Conservation (phyloP, 495 filamentous ascomycete species). For the Hypoxylon cercidicola region DNA sequence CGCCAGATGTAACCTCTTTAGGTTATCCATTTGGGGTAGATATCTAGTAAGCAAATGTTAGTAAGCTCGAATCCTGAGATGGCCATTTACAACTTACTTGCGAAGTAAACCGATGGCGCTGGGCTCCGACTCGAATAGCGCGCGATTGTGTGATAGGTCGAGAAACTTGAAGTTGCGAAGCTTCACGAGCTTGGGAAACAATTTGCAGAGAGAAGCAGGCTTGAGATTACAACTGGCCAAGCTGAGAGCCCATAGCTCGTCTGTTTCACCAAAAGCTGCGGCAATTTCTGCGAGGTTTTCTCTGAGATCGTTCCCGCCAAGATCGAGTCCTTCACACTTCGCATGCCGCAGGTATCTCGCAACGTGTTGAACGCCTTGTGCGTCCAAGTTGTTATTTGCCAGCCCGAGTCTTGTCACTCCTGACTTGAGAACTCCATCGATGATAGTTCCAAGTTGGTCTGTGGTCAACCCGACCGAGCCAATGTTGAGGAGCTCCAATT, state of each 20-base stretch:
- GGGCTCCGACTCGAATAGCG: conserved; percentile 78
- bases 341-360: conserved; percentile 76
- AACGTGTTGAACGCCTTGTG: conserved; percentile 78
- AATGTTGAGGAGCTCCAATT: conserved; percentile 85
- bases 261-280: conserved; percentile 67
- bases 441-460: conserved; percentile 74
- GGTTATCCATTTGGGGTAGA: conserved; percentile 78
- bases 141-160: conserved; percentile 89
- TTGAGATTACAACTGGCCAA: conserved; percentile 87
- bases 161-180: conserved; percentile 86
- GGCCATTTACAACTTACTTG: conserved; percentile 57
- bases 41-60: conserved; percentile 59
- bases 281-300: conserved; percentile 76
- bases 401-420: conserved; percentile 81
- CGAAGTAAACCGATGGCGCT: conserved; percentile 79
- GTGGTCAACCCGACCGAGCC: conserved; percentile 77
- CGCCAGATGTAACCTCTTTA: conserved; percentile 88
- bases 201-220: conserved; percentile 72
- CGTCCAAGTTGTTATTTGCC: conserved; percentile 80
- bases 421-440: conserved; percentile 78
- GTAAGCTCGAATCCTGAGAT: conserved; percentile 1
- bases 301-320: conserved; percentile 87
- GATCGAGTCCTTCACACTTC: conserved; percentile 86
- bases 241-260: conserved; percentile 81
- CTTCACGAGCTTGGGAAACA: conserved; percentile 78